Evolutionary conservation across 352 stramenopile genomes (phyloP), one percentile per base, ranked within the genome.

Genomic region (Nothophytophthora sp.): DNA sequence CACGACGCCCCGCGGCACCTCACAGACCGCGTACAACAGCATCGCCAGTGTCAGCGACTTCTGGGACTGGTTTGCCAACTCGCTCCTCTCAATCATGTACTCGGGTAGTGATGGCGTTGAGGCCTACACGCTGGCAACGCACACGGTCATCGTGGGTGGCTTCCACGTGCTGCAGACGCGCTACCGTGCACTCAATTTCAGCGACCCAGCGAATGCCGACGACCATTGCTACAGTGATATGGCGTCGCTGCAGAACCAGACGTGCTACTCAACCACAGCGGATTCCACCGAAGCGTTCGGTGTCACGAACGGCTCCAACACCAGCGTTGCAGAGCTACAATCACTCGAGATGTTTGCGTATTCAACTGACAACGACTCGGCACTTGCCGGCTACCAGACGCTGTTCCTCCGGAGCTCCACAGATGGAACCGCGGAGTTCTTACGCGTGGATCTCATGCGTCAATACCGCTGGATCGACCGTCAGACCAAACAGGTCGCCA

Each of bases 41-140:
- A 86, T 90, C 45, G 25, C 67, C 24, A 84, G 61, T 27, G 25
- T 67, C 16, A 62, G 48, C 12, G 50, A 57, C 10, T 82, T 85
- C 27, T 88, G 70, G 73, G 58, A 79, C 37, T 90, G 79, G 76
- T 79, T 90, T 35, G 43, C 37, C n/a, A 81, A 82, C 43, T 86
- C 71, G 20, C 77, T 88, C 27, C 37, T 90, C 6, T 51, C 43
- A 3, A 61, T 76, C 0, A 62, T 86, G 15, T 88, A 88, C 35
- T 72, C 43, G 1, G 69, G 69, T 24, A 75, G 48, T 10, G 60
- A 74, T 20, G 56, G 36, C 2, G 19, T 30, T 22, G 62, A 81
- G 36, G 24, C 63, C 15, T 90, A 86, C 54, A 90, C 74, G 3
- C 54, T 90, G 19, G 79, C 79, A 10, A 76, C 76, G 2, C 76